Base-by-base conservation (phyloP, 306 rosid genomes). In the Astragalus glycyphyllos region DNA sequence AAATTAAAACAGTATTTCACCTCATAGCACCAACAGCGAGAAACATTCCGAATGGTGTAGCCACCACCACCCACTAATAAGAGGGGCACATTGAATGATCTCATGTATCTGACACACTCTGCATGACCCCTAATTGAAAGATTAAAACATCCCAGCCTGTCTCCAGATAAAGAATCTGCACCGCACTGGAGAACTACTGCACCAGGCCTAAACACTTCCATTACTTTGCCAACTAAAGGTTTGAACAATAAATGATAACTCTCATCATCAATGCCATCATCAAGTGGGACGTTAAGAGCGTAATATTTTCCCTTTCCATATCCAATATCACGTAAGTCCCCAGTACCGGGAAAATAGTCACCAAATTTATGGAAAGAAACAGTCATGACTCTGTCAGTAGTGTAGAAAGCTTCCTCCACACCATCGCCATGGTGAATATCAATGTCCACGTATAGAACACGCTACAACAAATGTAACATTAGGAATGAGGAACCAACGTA, bases 1-100 rank as follows among this genome's bases (percentile, higher is more conserved):
- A 16, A 31, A 56, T 45, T 50, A 45, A 14, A 76, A 55, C 45
- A 65, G 42, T 38, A 76, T 31, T 14, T 46, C 84, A 88, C 97
- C 97, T 90, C 97, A 5, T 88, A 90, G 83, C 97, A 90, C 97
- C 95, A 90, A 76, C 97, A 90, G 2, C 97, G 92, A 73, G 97
- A 95, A 84, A 90, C 97, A 73, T 90, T 90, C 34, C 97, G 86
- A 58, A 90, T 90, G 75, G 97, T 90, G 68, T 90, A 90, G 79
- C 97, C 97, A 31, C 97, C 97, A 1, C 97, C 97, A 50, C 97
- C 97, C 31, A 90, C 83, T 23, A 88, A 84, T 85, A 90, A 78
- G 61, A 90, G 84, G 47, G 97, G 97, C 55, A 90, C 97, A 72
- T 90, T 90, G 84, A 90, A 90, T 32, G 97, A 90, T 72, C 97